Evolutionary conservation across 2,329 filamentous ascomycete species (phyloP).

Genomic region (Apiospora koreana): DNA sequence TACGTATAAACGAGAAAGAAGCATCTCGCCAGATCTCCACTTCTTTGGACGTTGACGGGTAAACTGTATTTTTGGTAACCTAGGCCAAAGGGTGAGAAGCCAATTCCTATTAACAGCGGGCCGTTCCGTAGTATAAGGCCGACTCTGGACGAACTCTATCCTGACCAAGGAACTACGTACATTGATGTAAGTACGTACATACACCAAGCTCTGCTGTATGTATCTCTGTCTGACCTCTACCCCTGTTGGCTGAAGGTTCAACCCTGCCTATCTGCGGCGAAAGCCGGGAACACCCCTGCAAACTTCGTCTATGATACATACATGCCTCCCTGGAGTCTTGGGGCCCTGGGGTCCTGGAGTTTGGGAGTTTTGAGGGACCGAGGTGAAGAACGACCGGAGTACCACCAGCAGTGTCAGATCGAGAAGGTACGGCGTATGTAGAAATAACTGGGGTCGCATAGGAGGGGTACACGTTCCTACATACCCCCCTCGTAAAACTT

Average conservation of each 20-base stretch:
- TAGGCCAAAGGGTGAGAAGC: not conserved
- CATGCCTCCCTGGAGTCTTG: too few relatives aligned
- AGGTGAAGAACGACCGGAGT: not conserved
- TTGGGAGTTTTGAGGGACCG: too few relatives aligned
- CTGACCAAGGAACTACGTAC: too few relatives aligned
- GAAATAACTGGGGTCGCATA: not conserved
- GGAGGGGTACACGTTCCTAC: not conserved
- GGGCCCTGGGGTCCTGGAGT: too few relatives aligned
- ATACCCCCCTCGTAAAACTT: too few relatives aligned
- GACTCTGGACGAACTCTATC: not conserved
- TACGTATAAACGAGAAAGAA: not conserved
- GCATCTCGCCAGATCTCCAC: not conserved
- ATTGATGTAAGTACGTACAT: not conserved
- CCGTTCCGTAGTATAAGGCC: not conserved
- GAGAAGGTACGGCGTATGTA: not conserved
- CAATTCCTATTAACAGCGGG: not conserved
- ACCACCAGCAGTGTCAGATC: not conserved
- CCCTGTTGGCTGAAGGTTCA: not conserved
- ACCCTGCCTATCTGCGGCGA: not conserved
- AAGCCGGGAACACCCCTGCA: not conserved
- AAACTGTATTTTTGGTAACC: not conserved
- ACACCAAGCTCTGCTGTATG: not conserved
- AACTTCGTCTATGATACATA: not conserved
- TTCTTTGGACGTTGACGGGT: not conserved
- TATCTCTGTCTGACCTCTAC: not conserved